Conservation (phyloP, 176 grass and related monocot genomes). For the Phragmites australis region DNA sequence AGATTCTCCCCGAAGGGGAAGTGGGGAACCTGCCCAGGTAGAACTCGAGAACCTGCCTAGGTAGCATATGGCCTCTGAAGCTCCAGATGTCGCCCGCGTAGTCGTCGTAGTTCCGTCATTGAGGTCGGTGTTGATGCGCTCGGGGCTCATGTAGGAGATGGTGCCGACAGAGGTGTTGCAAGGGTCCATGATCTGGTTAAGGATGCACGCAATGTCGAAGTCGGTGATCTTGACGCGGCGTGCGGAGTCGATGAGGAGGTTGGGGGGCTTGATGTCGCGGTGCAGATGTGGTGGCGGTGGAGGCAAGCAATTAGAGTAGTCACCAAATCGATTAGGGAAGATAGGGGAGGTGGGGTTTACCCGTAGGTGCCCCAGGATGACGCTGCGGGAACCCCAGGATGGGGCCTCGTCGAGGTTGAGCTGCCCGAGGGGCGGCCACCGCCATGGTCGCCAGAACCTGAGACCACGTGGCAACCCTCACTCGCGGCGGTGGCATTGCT, state of each 20-base stretch:
- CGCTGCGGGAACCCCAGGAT: no score
- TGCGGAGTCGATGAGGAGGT: conserved; percentile 73
- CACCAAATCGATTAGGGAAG: no score
- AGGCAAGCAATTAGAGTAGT: conserved; percentile 83
- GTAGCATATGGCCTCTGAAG: no score
- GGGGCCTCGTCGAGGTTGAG: no score
- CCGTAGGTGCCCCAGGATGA: no score
- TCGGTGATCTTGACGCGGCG: conserved; percentile 82
- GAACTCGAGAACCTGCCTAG: conserved; percentile 83
- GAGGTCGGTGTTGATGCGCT: conserved; percentile 88
- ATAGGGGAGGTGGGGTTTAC: no score
- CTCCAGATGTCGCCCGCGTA: conserved; percentile 82
- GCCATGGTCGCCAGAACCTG: no score
- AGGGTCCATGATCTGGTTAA: conserved; percentile 89
- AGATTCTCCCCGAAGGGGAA: conserved; percentile 71
- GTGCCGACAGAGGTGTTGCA: conserved; percentile 75
- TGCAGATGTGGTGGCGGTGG: conserved; percentile 83
- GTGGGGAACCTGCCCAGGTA: conserved; percentile 69
- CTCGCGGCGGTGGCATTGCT: no score
- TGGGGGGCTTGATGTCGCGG: conserved; percentile 92
- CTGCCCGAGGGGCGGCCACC: no score
- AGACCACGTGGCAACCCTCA: no score
- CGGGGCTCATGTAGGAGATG: conserved; percentile 95
- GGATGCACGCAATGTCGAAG: conserved; percentile 68
- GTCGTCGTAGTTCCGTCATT: conserved; percentile 74